Evolutionary conservation across 768 basidiomycete genomes (phyloP).

Genomic region (Tremella mesenterica): DNA sequence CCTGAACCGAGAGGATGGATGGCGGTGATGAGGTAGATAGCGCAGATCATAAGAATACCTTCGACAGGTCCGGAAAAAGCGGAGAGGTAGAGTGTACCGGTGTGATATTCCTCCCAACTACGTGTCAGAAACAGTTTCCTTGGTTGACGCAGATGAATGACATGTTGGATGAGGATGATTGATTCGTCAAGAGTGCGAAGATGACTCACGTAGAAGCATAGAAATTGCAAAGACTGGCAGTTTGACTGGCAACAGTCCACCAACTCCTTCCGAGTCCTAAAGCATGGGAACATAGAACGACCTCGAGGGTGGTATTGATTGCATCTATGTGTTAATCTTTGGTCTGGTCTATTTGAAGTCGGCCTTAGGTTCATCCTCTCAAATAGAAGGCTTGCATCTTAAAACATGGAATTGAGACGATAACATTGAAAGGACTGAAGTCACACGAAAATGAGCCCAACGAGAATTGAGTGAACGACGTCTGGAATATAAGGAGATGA

Average conservation of each 20-base stretch:
- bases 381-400: too few relatives aligned
- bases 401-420: too few relatives aligned
- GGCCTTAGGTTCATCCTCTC: too few relatives aligned
- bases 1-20: slow-evolving; percentile 51
- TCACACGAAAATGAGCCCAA: too few relatives aligned
- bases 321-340: too few relatives aligned
- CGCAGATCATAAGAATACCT: slow-evolving; percentile 78
- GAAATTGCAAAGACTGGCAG: slow-evolving; percentile 66
- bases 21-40: slow-evolving; percentile 69
- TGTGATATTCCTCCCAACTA: slow-evolving; percentile 52
- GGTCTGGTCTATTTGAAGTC: too few relatives aligned
- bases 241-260: slow-evolving; percentile 90
- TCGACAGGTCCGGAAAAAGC: slow-evolving; percentile 93
- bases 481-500: background rate
- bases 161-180: too few relatives aligned
- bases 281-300: slow-evolving; percentile 69
- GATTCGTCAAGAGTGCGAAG: too few relatives aligned
- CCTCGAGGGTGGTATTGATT: slow-evolving; percentile 88
- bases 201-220: slow-evolving; percentile 57
- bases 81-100: slow-evolving; percentile 78
- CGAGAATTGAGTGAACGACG: too few relatives aligned
- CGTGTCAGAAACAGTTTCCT: background rate
- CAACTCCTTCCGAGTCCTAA: slow-evolving; percentile 87
- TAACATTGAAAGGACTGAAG: background rate
- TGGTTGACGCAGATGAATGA: background rate